phyloP scores from a whole-genome alignment of 108 stramenopile genomes.

The Cylindrotheca fusiformis region DNA sequence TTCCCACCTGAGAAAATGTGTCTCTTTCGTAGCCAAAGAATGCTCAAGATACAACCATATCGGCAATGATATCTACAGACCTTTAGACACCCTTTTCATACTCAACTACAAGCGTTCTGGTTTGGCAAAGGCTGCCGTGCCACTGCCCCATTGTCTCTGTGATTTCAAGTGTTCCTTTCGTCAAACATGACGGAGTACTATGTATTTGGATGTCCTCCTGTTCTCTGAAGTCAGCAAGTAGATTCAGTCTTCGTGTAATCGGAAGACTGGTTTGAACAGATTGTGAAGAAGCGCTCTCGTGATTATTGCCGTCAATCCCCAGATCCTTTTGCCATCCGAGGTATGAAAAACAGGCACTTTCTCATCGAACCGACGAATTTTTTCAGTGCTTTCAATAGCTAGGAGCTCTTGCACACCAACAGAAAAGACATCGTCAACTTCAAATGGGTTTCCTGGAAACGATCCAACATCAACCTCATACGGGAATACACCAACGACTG shows the following conservation, averaged over 20 bases:
- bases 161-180: too few species aligned
- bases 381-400: conserved; percentile 42
- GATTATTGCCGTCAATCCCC: conserved; percentile 81
- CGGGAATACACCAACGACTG: conserved; percentile 56
- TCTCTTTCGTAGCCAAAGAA: too few species aligned
- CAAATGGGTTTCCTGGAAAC: conserved; percentile 65
- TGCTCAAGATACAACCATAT: too few species aligned
- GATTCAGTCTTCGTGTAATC: conserved; percentile 10
- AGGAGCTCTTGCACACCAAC: conserved; percentile 51
- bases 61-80: too few species aligned
- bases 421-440: conserved; percentile 74
- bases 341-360: conserved; percentile 55
- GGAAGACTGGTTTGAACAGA: conserved; percentile 63
- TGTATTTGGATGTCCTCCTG: too few species aligned
- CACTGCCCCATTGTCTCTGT: too few species aligned
- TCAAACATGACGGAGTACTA: too few species aligned
- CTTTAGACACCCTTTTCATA: too few species aligned
- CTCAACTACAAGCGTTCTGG: too few species aligned
- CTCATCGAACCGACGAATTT: conserved; percentile 20
- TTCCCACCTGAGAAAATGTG: too few species aligned
- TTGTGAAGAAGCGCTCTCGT: conserved; percentile 62
- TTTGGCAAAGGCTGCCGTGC: too few species aligned
- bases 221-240: too few species aligned
- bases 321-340: conserved; percentile 51
- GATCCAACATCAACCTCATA: conserved; percentile 39